A percentile compares a stretch with the other conserved stretches of the same genome.
phyloP scores from a whole-genome alignment of 75 land plant genomes.

The Picea glauca region DNA sequence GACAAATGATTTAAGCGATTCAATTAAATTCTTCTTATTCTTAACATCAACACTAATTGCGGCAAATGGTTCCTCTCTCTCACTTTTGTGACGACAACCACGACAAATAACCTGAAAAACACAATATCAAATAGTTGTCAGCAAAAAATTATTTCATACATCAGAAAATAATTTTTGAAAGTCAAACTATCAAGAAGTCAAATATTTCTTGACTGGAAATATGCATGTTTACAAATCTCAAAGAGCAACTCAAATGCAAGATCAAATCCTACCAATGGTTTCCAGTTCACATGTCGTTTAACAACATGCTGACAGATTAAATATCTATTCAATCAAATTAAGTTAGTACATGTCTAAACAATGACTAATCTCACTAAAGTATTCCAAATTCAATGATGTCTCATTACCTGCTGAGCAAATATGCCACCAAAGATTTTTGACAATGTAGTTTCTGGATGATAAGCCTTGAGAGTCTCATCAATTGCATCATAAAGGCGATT shows the following conservation, averaged over 20 bases:
- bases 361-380: no score
- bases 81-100: slow-evolving; percentile 30
- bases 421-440: slow-evolving; percentile 32
- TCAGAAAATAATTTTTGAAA: background rate
- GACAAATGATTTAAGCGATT: slow-evolving; percentile 32
- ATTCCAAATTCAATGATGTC: background rate
- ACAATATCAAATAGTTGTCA: background rate
- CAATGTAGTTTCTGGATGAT: slow-evolving; percentile 31
- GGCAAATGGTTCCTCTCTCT: slow-evolving; percentile 29
- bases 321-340: no score
- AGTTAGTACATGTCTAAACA: background rate
- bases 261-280: no score
- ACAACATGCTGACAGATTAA: background rate
- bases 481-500: slow-evolving; percentile 26
- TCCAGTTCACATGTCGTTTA: no score
- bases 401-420: slow-evolving; percentile 32
- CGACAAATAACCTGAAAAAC: slow-evolving; percentile 24
- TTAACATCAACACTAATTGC: slow-evolving; percentile 35
- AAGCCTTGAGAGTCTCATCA: slow-evolving; percentile 25
- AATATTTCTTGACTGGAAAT: background rate
- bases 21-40: slow-evolving; percentile 29
- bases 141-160: background rate
- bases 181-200: background rate
- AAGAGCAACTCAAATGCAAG: no score
- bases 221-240: no score